These are phyloP conservation scores for Suillus cothurnatus DNA, from an alignment of 768 basidiomycete species.

Conservation along the genomic window DNA sequence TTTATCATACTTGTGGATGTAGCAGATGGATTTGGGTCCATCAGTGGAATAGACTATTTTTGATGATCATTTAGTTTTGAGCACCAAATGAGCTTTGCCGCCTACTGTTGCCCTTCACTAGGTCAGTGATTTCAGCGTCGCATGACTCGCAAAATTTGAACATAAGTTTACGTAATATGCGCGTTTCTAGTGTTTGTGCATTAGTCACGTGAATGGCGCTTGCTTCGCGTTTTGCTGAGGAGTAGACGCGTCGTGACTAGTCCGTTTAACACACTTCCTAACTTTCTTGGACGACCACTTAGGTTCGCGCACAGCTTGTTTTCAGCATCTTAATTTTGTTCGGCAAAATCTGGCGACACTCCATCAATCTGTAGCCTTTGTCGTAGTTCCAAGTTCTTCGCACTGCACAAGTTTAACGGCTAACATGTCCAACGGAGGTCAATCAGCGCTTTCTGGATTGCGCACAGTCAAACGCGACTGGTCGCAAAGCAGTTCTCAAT, in stretches of 20 bases:
- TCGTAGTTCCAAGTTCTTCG: neutral
- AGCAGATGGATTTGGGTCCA: neutral
- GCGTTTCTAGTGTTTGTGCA: neutral
- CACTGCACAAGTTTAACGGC: neutral
- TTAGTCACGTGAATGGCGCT: neutral
- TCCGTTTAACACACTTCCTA: neutral
- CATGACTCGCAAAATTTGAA: too few species aligned
- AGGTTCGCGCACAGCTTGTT: neutral
- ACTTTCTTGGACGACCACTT: neutral
- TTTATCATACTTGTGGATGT: neutral
- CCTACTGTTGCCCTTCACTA: too few species aligned
- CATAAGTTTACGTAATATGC: neutral
- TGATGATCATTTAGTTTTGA: neutral
- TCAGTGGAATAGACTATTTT: neutral
- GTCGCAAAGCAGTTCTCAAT: conserved; percentile 45
- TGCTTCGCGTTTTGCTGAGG: neutral
- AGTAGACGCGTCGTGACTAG: neutral
- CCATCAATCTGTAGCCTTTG: too few species aligned
- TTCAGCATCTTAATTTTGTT: neutral
- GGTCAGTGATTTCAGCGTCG: too few species aligned
- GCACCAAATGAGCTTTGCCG: too few species aligned
- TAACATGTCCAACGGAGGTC: conserved; percentile 30
- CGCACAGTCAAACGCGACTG: conserved; percentile 64
- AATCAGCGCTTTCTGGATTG: conserved; percentile 56
- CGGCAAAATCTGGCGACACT: neutral